A percentile compares a stretch with the other conserved stretches of the same genome.
Conservation (phyloP, 2,329 filamentous ascomycete species). For the Ciborinia camelliae region DNA sequence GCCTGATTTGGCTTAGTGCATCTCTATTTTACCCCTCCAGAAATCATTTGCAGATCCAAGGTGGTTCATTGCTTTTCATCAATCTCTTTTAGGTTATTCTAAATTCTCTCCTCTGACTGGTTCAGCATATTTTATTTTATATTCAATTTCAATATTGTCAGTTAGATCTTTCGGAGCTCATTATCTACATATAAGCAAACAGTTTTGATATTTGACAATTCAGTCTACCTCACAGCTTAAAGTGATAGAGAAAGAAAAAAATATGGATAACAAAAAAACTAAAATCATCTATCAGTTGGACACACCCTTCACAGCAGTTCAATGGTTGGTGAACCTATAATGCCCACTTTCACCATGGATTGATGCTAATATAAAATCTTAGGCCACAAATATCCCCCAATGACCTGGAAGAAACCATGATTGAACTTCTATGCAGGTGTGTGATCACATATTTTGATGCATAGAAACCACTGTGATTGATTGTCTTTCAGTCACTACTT, state of each 20-base stretch:
- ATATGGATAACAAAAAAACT: slow-evolving; percentile 49
- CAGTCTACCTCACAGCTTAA: not conserved
- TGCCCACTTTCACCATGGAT: not conserved
- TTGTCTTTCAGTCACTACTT: not conserved
- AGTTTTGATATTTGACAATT: too few relatives aligned
- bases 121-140: too few relatives aligned
- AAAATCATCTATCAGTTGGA: slow-evolving; percentile 63
- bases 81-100: too few relatives aligned
- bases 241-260: not conserved
- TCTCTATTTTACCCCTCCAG: too few relatives aligned
- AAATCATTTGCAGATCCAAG: too few relatives aligned
- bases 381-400: slow-evolving; percentile 60
- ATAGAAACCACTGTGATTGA: not conserved
- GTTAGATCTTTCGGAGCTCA: too few relatives aligned
- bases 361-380: slow-evolving; percentile 14
- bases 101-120: too few relatives aligned
- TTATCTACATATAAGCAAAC: too few relatives aligned
- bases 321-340: slow-evolving; percentile 49
- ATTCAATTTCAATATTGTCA: too few relatives aligned
- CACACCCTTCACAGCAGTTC: slow-evolving; percentile 57
- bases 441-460: slow-evolving; percentile 27
- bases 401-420: slow-evolving; percentile 60
- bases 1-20: too few relatives aligned
- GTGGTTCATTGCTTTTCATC: too few relatives aligned
- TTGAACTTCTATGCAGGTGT: slow-evolving; percentile 66